Evolutionary conservation across 2,329 filamentous ascomycete species (phyloP).

Genomic region (Exophiala bonariae): DNA sequence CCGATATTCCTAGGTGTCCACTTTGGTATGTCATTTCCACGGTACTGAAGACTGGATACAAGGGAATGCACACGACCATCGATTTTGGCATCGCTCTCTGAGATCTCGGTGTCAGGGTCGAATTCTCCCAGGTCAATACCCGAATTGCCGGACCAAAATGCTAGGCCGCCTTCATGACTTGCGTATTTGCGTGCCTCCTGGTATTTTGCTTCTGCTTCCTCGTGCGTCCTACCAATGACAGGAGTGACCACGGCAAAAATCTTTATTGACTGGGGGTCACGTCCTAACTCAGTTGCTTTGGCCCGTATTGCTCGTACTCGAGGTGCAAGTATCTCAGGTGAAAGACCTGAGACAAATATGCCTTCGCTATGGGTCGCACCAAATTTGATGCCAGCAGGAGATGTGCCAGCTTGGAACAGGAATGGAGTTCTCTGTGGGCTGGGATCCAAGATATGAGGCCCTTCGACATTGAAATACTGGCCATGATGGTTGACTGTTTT

Average conservation of each 20-base stretch:
- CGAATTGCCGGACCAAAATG: constrained; percentile 58
- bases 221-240: constrained; percentile 49
- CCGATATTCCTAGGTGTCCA: no score
- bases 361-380: constrained; percentile 59
- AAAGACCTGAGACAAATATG: constrained; percentile 59
- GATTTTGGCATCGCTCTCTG: constrained; percentile 38
- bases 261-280: constrained; percentile 58
- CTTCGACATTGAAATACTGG: constrained; percentile 46
- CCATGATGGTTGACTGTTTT: constrained; percentile 60
- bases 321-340: constrained; percentile 47
- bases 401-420: constrained; percentile 60
- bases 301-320: constrained; percentile 55
- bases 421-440: constrained; percentile 58
- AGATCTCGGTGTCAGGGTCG: constrained; percentile 62
- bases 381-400: constrained; percentile 57
- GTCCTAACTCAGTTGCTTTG: constrained; percentile 49
- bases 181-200: constrained; percentile 53
- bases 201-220: constrained; percentile 55
- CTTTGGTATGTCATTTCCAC: not conserved
- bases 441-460: constrained; percentile 51
- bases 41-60: not conserved
- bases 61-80: not conserved
- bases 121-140: constrained; percentile 57
- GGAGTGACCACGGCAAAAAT: constrained; percentile 54
- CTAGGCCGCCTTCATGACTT: constrained; percentile 53